Base-by-base conservation (phyloP, 768 basidiomycete genomes). In the Boletus vinaceobasis region DNA sequence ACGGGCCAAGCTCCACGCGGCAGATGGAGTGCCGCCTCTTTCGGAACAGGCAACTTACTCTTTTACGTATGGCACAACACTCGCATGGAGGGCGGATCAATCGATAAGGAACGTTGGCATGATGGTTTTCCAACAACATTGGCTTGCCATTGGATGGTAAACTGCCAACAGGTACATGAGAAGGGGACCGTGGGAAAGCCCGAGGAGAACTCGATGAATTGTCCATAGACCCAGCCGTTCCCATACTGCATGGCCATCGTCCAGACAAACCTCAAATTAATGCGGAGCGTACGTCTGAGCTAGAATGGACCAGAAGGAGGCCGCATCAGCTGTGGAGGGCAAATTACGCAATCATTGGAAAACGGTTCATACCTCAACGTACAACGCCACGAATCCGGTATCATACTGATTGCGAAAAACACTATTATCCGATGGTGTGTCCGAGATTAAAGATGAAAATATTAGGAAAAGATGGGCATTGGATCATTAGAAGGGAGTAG, bases 1-100 rank as follows among this genome's bases (percentile, higher is more conserved):
- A 63, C 44, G n/a, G n/a, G 48, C 55, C 55, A 57, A 43, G 19
- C 0, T 42, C 43, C 62, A 64, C 53, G 62, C 64, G 62, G 62
- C 57, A 29, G 37, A 10, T 19, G 49, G 49, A 50, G 48, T 26
- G 44, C 38, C 1, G 35, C 19, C 35, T 21, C 31, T 14, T 33
- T 43, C 21, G 17, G 44, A 0, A 17, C 21, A 39, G 17, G 15
- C 0, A n/a, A 23, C 55, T 21, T 49, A 5, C 42, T 4, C n/a
- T n/a, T n/a, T 53, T 55, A 53, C 48, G 39, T 60, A 35, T 50
- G 32, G 27, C 36, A 33, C 14, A 10, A 33, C 9, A 13, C 13
- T 33, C 33, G 33, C 33, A 40, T 21, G 38, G 43, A 27, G 6
- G 33, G 29, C 32, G 19, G 39, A 36, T 21, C 15, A 29, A 43